Base-by-base conservation (phyloP, 805 yeast genomes). In the Debaryomyces hansenii region DNA sequence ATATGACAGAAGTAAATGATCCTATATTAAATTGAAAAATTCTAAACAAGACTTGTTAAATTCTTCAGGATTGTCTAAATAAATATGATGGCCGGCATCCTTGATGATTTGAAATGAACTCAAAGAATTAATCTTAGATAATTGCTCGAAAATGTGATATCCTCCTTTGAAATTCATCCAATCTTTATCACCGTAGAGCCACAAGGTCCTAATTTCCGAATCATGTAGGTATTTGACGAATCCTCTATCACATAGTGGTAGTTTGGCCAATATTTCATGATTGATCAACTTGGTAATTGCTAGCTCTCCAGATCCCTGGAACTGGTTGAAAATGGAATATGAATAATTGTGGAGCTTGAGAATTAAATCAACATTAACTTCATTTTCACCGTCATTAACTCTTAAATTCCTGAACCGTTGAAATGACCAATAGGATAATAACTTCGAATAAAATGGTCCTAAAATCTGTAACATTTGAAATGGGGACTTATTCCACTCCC, bases 91-190 rank as follows among this genome's bases (percentile, higher is more conserved):
- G 6, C 76, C 77, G 27, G 77, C 75, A 52, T 66, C 58, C 20
- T 60, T 48, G 10, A 72, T 51, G 7, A 64, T 47, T 27, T 52
- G 43, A 32, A 59, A 39, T 14, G 42, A 39, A 9, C 33, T 21
- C 21, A 27, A 39, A 5, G 42, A 21, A n/a, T 48, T 49, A 33
- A 53, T 40, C 5, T 49, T 49, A 18, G 42, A 16, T 3, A 72
- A 50, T 29, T 63, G 58, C 5, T 66, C 60, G 40, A 54, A 58
- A 14, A 71, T 59, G 48, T 62, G 60, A 45, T 60, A 50, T 0
- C 77, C 77, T 1, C 77, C 77, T 14, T 60, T 58, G 10, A 44
- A 32, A 41, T 72, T 72, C 77, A 72, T 72, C 77, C 77, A 72
- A 48, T 72, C 77, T 33, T 63, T 66, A 10, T 70, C 75, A 0